Conservation (phyloP, 768 basidiomycete genomes). For the Tubosaeta brunneosetosa region DNA sequence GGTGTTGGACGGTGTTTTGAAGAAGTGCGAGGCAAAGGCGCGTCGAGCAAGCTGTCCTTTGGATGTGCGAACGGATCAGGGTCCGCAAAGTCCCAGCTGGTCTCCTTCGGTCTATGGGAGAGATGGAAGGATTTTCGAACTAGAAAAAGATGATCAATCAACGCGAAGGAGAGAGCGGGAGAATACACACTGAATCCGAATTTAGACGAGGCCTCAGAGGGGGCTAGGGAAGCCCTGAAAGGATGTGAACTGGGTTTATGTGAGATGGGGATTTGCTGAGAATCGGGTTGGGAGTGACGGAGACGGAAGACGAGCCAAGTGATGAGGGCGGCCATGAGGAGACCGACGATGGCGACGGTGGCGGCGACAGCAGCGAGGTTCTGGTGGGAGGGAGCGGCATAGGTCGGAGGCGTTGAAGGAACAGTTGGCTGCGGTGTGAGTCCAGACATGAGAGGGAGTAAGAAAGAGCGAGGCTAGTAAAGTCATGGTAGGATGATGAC, state of each 20-base stretch:
- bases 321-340: conserved; percentile 22
- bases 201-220: conserved; percentile 25
- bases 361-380: conserved; percentile 22
- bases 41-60: conserved; percentile 2
- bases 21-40: neutral
- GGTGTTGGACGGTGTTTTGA: conserved; percentile 17
- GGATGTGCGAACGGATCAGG: conserved; percentile 16
- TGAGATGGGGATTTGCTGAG: neutral
- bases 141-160: neutral
- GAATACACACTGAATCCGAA: conserved; percentile 24
- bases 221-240: conserved; percentile 20
- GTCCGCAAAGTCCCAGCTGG: conserved; percentile 31
- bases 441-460: neutral
- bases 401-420: conserved; percentile 9
- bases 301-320: conserved; percentile 25
- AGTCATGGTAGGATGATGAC: neutral
- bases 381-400: conserved; percentile 10
- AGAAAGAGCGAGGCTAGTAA: neutral
- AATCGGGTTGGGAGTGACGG: conserved; percentile 6
- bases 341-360: conserved; percentile 24
- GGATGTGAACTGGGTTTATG: conserved; percentile 9
- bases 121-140: conserved; percentile 26
- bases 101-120: conserved; percentile 13
- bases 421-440: neutral
- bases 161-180: no score